phyloP scores from a whole-genome alignment of 1,284 basidiomycete genomes.

The Sutorius eximius region DNA sequence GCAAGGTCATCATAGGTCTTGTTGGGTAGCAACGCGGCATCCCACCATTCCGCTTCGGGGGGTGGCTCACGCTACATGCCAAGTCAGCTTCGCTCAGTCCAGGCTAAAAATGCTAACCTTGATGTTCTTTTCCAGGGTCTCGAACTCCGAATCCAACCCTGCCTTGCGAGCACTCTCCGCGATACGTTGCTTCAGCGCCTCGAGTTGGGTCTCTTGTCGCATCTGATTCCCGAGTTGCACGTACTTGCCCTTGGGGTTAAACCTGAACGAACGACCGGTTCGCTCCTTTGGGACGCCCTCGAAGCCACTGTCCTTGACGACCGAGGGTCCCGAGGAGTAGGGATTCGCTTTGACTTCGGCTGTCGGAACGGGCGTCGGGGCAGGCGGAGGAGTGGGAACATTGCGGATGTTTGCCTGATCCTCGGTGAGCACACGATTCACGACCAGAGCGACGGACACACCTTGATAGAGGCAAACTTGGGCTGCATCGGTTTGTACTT shows the following conservation, averaged over 20 bases:
- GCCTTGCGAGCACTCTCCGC: conserved; percentile 91
- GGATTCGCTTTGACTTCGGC: conserved; percentile 63
- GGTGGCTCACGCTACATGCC: conserved; percentile 70
- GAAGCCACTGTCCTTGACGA: conserved; percentile 55
- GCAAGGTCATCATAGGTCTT: conserved; percentile 78
- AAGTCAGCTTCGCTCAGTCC: conserved; percentile 1
- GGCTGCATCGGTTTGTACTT: conserved; percentile 96
- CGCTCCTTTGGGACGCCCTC: conserved; percentile 73
- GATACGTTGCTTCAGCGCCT: conserved; percentile 90
- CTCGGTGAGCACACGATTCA: not conserved
- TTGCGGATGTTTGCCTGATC: conserved; percentile 72
- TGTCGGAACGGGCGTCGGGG: conserved; percentile 47
- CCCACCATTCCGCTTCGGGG: conserved; percentile 97
- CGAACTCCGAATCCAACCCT: conserved; percentile 90
- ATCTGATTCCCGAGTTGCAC: conserved; percentile 82
- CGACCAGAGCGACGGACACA: conserved; percentile 20
- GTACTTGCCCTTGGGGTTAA: conserved; percentile 91
- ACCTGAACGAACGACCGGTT: conserved; percentile 72
- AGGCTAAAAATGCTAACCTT: conserved; percentile 51
- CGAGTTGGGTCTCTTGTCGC: conserved; percentile 83
- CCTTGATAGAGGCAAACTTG: conserved; percentile 93
- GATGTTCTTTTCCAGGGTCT: conserved; percentile 84
- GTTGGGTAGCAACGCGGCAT: conserved; percentile 79
- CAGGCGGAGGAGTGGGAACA: conserved; percentile 62
- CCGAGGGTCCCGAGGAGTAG: conserved; percentile 58